Conservation (phyloP, 768 basidiomycete genomes). For the Collybia sordida region DNA sequence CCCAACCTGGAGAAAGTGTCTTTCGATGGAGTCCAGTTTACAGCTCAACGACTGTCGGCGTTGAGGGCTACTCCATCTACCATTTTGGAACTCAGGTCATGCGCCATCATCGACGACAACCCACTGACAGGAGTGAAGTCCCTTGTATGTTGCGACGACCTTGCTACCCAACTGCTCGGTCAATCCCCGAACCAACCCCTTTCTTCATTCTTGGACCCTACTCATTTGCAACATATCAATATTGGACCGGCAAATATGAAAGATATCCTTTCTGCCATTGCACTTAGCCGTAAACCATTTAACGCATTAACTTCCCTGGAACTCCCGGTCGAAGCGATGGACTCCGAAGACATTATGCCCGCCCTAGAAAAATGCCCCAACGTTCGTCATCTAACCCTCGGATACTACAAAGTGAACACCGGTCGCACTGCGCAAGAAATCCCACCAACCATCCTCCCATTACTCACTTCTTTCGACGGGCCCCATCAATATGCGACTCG, state of each 20-base stretch:
- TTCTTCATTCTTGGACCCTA: not conserved
- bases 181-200: not conserved
- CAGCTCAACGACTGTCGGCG: not conserved
- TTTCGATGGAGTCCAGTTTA: not conserved
- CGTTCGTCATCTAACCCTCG: not conserved
- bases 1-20: not conserved
- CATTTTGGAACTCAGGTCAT: not conserved
- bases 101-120: not conserved
- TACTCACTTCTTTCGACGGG: slow-evolving; percentile 2
- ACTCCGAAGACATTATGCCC: not conserved
- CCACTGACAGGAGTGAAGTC: not conserved
- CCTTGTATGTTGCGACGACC: not conserved
- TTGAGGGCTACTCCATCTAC: not conserved
- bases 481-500: not conserved
- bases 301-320: not conserved
- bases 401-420: not conserved
- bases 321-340: slow-evolving; percentile 1
- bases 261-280: not conserved
- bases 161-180: not conserved
- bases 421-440: not conserved
- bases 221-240: not conserved
- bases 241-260: not conserved
- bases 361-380: not conserved
- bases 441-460: not conserved
- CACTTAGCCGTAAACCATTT: not conserved